Base-by-base conservation (phyloP, 2,329 filamentous ascomycete genomes). In the Fonsecaea monophora region DNA sequence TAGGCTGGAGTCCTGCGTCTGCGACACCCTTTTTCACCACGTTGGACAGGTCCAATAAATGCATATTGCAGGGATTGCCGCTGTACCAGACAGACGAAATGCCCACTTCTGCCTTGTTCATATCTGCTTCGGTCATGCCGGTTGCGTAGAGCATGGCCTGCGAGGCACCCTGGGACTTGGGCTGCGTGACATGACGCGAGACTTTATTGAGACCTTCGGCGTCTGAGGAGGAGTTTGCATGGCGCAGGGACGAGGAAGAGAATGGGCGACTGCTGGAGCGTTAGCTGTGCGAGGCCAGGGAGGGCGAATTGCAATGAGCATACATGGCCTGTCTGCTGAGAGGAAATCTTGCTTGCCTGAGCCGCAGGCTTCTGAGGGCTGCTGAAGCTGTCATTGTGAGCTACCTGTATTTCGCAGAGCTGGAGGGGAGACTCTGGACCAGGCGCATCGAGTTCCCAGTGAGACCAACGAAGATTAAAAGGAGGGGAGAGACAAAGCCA, bases 51-150 rank as follows among this genome's bases (percentile, higher is more conserved):
- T 96, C 92, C 80, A 99, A 85, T 69, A 99, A 84, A 81, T 99
- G 95, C 94, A 97, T 99, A 83, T 99, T 99, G 85, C 95, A 99
- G 32, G 95, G 95, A 82, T 99, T 99, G 65, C 95, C 95, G 74
- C 92, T 90, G 82, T 94, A 97, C 95, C 95, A 99, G 68, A 98
- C 94, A 5, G 94, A 97, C 50, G 94, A 96, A 78, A 99, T 98
- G 73, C 95, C 95, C 73, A 99, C 90, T 83, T 99, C 96, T 32
- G 95, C 91, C 84, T 98, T 99, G 83, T 90, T 90, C 89, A 98
- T 92, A 80, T 97, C 94, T 64, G 86, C 85, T 76, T 96, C 92
- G 50, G 83, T 87, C 75, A 99, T 84, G 62, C 96, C 96, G 1
- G 94, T 97, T 73, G 92, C 95, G 84, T 97, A 99, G 65, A 99